Evolutionary conservation across 1,284 basidiomycete genomes (phyloP), one percentile per base, ranked within the genome.

Genomic region (Microbotryum scabiosae): DNA sequence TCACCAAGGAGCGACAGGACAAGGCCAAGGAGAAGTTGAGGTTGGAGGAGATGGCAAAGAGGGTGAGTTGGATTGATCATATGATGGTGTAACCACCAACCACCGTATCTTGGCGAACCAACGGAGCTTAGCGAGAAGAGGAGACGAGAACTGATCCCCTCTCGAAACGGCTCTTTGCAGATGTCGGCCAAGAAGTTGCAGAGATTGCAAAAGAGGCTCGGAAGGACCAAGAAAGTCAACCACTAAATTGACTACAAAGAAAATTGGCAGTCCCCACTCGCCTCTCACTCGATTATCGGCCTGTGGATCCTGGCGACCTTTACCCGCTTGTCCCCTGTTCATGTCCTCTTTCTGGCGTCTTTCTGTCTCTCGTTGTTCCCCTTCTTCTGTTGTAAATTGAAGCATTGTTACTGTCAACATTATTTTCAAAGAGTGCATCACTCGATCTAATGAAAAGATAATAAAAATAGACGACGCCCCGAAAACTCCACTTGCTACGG

Each of bases 181-280:
- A 69, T 71, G 66, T 67, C 67, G 44, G 70, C 70, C 3, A 71
- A 68, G 68, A 69, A 69, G 64, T 55, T 71, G 28, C 70, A 71
- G 60, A 54, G 69, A 47, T 67, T 70, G 66, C 68, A 68, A 68
- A 71, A 71, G 61, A 68, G 70, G 20, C 56, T 69, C 25, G 68
- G 68, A 12, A 63, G 70, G 18, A 68, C 60, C 63, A 70, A 69
- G 57, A 69, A 69, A 63, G 65, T 71, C 25, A 55, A 50, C 30
- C 51, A 54, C 23, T 66, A 54, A 14, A 20, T 45, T n/a, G 43
- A 14, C 1, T 21, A 12, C 32, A 21, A 2, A 16, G 0, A 12
- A 41, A 7, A 1, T 45, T 20, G 10, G 46, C 16, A 5, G 8
- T 30, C 3, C 28, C 20, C 45, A 25, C 10, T 46, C 44, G 7